Evolutionary conservation across 768 basidiomycete species (phyloP).

Genomic region (Cystofilobasidium capitatum): DNA sequence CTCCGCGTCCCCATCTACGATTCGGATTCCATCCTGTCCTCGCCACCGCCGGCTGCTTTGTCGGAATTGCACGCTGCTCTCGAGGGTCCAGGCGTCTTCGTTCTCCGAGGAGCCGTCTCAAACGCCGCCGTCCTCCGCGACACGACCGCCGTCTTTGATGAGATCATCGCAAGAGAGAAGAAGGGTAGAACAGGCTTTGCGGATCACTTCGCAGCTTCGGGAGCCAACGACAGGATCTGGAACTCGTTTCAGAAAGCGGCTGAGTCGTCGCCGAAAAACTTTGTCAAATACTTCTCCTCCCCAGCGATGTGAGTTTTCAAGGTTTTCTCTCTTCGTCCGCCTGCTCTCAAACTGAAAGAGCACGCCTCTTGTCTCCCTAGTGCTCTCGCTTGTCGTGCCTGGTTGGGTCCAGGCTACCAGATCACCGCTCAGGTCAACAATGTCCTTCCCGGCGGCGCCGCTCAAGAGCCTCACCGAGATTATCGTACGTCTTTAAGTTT

Average conservation of each 20-base stretch:
- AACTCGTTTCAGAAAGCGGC: slow-evolving; percentile 24
- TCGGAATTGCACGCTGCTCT: too few relatives aligned
- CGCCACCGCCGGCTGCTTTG: too few relatives aligned
- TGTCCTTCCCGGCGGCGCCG: background rate
- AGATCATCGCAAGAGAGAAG: too few relatives aligned
- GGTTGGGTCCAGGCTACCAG: slow-evolving; percentile 29
- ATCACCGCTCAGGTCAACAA: slow-evolving; percentile 24
- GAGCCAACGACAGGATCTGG: slow-evolving; percentile 10
- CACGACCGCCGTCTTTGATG: background rate
- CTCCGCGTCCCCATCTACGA: too few relatives aligned
- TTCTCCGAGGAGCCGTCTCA: slow-evolving; percentile 10
- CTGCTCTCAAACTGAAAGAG: too few relatives aligned
- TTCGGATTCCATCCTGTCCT: too few relatives aligned
- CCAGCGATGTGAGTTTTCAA: slow-evolving; percentile 6
- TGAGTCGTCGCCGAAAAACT: slow-evolving; percentile 5
- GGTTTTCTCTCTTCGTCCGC: background rate
- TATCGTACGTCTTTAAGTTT: slow-evolving; percentile 22
- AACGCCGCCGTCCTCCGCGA: slow-evolving; percentile 10
- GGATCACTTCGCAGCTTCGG: slow-evolving; percentile 20
- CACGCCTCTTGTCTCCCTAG: too few relatives aligned
- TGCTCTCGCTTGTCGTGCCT: slow-evolving; percentile 18
- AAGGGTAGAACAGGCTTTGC: background rate
- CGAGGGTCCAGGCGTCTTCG: slow-evolving; percentile 26
- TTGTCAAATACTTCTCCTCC: slow-evolving; percentile 23
- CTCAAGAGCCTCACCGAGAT: slow-evolving; percentile 26